Evolutionary conservation across 306 rosid species (phyloP).

Genomic region (Cucumis hystrix): DNA sequence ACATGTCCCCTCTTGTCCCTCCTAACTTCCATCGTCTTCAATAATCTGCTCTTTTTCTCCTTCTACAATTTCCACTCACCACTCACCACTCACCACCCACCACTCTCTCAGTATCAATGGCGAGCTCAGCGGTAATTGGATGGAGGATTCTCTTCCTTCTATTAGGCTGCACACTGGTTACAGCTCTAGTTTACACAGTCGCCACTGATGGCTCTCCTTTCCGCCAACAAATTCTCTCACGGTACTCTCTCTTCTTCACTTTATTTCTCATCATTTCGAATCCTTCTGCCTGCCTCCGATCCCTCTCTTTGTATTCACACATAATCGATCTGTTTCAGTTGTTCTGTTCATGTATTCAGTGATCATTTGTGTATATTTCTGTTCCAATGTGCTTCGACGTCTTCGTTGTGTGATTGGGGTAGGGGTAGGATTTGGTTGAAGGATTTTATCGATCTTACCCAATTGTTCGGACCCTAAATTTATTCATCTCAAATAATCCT

Average conservation of each 20-base stretch:
- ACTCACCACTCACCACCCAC: too few species aligned
- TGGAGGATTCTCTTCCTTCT: constrained; percentile 31
- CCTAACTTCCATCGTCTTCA: too few species aligned
- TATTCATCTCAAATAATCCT: too few species aligned
- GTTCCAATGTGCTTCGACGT: neutral
- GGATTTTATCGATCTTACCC: too few species aligned
- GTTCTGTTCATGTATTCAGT: neutral
- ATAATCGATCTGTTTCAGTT: neutral
- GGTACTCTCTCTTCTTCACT: constrained; percentile 25
- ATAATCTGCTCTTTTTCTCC: too few species aligned
- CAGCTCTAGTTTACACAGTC: constrained; percentile 43
- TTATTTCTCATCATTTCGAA: neutral
- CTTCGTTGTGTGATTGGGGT: too few species aligned
- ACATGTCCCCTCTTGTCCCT: too few species aligned
- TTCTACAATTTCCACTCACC: too few species aligned
- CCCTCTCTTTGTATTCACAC: neutral
- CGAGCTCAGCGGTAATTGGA: constrained; percentile 25
- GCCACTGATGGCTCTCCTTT: constrained; percentile 52
- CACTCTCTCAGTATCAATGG: constrained; percentile 16
- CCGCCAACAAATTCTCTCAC: constrained; percentile 44
- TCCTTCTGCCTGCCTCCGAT: too few species aligned
- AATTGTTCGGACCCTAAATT: too few species aligned
- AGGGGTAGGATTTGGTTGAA: too few species aligned
- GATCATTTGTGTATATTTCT: neutral
- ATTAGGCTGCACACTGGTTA: constrained; percentile 34